A percentile compares a stretch with the other conserved stretches of the same genome.
Conservation (phyloP, 495 filamentous ascomycete species). For the Trichoderma virens region DNA sequence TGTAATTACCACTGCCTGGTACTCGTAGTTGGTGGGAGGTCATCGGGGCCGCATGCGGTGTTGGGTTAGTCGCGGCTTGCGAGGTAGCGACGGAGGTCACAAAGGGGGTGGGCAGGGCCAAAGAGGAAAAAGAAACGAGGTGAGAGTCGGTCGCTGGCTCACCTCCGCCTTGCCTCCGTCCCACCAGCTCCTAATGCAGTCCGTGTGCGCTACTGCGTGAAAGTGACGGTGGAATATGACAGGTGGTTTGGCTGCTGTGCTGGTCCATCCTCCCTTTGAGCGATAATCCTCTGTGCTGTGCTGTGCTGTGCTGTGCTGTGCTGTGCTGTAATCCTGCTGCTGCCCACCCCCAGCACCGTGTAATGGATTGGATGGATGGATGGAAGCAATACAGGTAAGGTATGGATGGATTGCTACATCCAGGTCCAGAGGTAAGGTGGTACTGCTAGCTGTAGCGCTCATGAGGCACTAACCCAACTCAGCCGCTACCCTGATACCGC, state of each 20-base stretch:
- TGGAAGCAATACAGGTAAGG: no score
- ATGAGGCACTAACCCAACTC: background rate
- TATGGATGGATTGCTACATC: background rate
- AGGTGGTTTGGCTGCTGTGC: background rate
- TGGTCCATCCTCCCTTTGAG: no score
- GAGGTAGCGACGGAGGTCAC: background rate
- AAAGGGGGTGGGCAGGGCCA: background rate
- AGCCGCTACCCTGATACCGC: background rate
- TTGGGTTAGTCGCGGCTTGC: background rate
- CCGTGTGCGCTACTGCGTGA: background rate
- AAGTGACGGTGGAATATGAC: constrained; percentile 3
- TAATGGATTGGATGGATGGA: no score
- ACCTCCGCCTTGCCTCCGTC: background rate
- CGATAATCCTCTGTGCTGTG: no score
- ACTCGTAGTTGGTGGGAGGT: background rate
- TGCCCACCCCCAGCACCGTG: no score
- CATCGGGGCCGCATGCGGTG: background rate
- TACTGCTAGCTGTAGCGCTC: no score
- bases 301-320: no score
- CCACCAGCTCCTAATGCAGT: background rate
- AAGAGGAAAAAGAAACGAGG: background rate
- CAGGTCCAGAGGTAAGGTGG: background rate
- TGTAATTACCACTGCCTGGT: background rate
- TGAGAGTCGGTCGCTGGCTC: background rate
- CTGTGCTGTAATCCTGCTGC: no score